Conservation (phyloP, 345 rosid species). For the Salix suchowensis region DNA sequence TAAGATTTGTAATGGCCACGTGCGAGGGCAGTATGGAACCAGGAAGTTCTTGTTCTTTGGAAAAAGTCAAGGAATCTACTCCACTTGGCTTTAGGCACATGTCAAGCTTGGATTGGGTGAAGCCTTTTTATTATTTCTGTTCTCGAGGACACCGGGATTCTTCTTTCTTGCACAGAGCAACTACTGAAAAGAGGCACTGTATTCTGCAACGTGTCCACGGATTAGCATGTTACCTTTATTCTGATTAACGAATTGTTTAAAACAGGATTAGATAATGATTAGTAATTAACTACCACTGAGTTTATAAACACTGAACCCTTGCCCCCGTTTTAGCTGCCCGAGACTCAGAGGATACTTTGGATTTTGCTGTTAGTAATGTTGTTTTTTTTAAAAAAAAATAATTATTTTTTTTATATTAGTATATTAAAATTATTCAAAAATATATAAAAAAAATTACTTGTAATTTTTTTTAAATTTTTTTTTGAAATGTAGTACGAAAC, state of each 20-base stretch:
- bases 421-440: too few species aligned
- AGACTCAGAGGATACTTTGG: conserved; percentile 40
- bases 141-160: conserved; percentile 21
- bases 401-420: too few species aligned
- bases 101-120: not conserved
- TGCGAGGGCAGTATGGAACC: too few species aligned
- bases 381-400: too few species aligned
- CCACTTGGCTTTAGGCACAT: not conserved
- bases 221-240: conserved; percentile 19
- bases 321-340: conserved; percentile 28
- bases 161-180: conserved; percentile 31
- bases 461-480: too few species aligned
- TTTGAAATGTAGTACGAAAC: too few species aligned
- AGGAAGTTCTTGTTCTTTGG: too few species aligned
- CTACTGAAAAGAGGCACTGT: conserved; percentile 19
- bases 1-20: too few species aligned
- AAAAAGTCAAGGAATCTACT: too few species aligned
- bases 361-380: not conserved
- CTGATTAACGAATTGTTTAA: not conserved
- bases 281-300: not conserved
- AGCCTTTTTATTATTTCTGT: not conserved
- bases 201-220: conserved; percentile 11
- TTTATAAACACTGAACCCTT: conserved; percentile 4
- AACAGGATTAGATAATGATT: conserved; percentile 1
- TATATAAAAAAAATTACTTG: too few species aligned